These are phyloP conservation scores for Monilinia aucupariae DNA, from an alignment of 2,329 filamentous ascomycete genomes.

Conservation along the genomic window DNA sequence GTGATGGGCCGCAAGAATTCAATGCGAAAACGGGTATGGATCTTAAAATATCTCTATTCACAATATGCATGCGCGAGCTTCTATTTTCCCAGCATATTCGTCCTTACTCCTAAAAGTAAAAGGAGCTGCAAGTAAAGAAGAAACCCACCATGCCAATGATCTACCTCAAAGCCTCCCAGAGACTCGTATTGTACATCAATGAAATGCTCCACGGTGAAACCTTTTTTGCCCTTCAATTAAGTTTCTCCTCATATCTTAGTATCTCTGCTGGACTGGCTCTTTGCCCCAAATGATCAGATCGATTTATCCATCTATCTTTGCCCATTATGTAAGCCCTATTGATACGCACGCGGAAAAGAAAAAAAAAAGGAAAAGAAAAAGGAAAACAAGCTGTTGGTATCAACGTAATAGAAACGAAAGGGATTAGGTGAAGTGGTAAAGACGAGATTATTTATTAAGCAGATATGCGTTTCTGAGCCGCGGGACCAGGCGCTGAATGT, in stretches of 20 bases:
- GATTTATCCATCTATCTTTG: neutral
- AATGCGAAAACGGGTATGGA: neutral
- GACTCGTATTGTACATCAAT: slow-evolving; percentile 6
- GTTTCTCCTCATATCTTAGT: slow-evolving; percentile 1
- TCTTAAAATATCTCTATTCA: neutral
- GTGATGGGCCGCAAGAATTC: neutral
- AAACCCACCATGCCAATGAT: neutral
- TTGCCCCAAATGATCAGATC: neutral
- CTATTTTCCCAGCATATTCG: neutral
- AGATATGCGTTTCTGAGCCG: slow-evolving; percentile 16
- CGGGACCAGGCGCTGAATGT: slow-evolving; percentile 30
- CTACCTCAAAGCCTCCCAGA: neutral
- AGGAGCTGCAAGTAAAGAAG: slow-evolving; percentile 2
- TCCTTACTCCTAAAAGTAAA: slow-evolving; percentile 2
- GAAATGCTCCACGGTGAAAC: neutral
- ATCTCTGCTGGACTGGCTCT: neutral
- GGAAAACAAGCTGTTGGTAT: slow-evolving; percentile 10
- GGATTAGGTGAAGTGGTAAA: neutral
- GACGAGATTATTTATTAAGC: slow-evolving; percentile 1
- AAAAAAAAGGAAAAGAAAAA: neutral
- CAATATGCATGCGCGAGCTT: neutral
- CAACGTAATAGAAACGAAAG: neutral
- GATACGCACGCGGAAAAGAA: neutral
- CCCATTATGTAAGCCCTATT: neutral
- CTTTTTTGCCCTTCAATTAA: neutral